Percentiles rank a stretch among this genome's conserved stretches.
Evolutionary conservation across 768 basidiomycete species (phyloP).

Genomic region (Austroboletus festivus): DNA sequence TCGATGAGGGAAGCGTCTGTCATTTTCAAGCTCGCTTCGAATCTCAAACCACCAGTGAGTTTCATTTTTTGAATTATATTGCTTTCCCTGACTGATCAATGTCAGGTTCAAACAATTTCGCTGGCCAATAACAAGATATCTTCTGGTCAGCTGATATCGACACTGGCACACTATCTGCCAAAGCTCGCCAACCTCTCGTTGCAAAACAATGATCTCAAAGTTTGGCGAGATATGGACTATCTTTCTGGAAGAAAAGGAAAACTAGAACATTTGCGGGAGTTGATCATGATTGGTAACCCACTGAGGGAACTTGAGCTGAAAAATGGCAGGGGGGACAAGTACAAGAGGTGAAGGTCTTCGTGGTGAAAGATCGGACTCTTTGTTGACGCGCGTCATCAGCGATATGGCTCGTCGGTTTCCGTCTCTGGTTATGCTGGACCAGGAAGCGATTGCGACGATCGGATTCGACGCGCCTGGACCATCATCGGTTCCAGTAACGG

Average conservation of each 20-base stretch:
- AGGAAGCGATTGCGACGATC: slow-evolving; percentile 71
- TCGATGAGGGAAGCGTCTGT: slow-evolving; percentile 68
- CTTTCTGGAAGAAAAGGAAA: slow-evolving; percentile 58
- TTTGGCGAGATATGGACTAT: slow-evolving; percentile 67
- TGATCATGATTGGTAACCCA: slow-evolving; percentile 76
- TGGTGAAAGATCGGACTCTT: background rate
- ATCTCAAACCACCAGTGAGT: slow-evolving; percentile 71
- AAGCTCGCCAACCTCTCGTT: slow-evolving; percentile 76
- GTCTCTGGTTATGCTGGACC: slow-evolving; percentile 79
- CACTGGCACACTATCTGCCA: slow-evolving; percentile 73
- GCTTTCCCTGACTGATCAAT: background rate
- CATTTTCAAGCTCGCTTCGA: slow-evolving; percentile 82
- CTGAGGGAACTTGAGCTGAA: slow-evolving; percentile 59
- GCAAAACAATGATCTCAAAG: slow-evolving; percentile 69
- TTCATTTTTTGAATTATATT: background rate
- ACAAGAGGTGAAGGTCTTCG: slow-evolving; percentile 54
- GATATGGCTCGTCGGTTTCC: slow-evolving; percentile 81
- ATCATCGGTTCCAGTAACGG: slow-evolving; percentile 37
- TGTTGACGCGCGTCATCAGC: slow-evolving; percentile 39
- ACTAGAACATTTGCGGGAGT: slow-evolving; percentile 62
- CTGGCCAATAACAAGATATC: slow-evolving; percentile 76
- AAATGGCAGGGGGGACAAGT: slow-evolving; percentile 56
- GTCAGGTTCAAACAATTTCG: slow-evolving; percentile 74
- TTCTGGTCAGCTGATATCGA: slow-evolving; percentile 54
- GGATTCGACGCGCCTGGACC: slow-evolving; percentile 71